These are phyloP conservation scores for Fusarium sp. DNA, from an alignment of 2,329 filamentous ascomycete genomes.

Conservation along the genomic window DNA sequence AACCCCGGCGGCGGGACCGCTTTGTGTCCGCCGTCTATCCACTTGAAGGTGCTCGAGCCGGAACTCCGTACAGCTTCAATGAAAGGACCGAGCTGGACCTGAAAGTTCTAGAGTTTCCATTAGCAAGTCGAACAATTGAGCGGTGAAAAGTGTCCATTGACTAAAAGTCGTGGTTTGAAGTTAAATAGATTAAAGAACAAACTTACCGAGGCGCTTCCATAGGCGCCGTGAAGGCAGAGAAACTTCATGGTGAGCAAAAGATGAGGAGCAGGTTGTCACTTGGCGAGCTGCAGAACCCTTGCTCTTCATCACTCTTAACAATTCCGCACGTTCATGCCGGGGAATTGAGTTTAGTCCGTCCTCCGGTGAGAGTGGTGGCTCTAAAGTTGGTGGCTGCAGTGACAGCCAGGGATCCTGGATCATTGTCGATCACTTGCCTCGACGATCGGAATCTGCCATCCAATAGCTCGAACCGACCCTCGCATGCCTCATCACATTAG, in stretches of 20 bases:
- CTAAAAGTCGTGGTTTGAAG: too few relatives aligned
- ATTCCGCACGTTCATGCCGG: background rate
- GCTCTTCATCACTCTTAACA: background rate
- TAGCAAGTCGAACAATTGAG: background rate
- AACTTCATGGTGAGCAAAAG: conserved; percentile 64
- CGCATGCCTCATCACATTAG: background rate
- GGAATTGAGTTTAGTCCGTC: background rate
- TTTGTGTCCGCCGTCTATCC: conserved; percentile 66
- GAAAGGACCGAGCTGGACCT: conserved; percentile 65
- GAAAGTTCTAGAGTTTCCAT: conserved; percentile 63
- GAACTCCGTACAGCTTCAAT: conserved; percentile 38
- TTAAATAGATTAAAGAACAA: background rate
- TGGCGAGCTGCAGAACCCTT: background rate
- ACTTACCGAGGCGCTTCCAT: conserved; percentile 69
- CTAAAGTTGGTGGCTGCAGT: background rate
- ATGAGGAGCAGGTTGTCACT: background rate
- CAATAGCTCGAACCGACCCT: background rate
- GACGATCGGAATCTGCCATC: background rate
- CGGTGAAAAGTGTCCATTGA: too few relatives aligned
- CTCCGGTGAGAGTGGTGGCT: background rate
- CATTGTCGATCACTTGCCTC: too few relatives aligned
- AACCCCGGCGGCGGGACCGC: conserved; percentile 68
- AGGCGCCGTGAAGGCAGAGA: conserved; percentile 71
- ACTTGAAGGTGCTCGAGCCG: conserved; percentile 58
- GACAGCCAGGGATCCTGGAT: background rate